A percentile compares a stretch with the other conserved stretches of the same genome.
These are phyloP conservation scores for Calonectria ilicicola DNA, from an alignment of 2,329 filamentous ascomycete genomes.

Conservation along the genomic window DNA sequence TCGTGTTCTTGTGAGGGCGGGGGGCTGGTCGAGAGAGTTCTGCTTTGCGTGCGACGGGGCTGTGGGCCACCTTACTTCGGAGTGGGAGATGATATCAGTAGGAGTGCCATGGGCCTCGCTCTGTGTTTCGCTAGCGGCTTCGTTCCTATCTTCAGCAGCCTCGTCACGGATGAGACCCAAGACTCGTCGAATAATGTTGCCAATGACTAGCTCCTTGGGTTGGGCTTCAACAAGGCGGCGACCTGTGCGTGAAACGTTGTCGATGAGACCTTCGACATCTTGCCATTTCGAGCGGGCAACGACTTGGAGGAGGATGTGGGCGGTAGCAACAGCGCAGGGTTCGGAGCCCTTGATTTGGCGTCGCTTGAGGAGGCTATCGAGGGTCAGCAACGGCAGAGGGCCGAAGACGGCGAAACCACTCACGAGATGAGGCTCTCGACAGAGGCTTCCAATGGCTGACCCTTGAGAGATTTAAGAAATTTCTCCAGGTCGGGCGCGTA, in stretches of 20 bases:
- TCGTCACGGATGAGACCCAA: slow-evolving; percentile 93
- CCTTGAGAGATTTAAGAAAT: slow-evolving; percentile 83
- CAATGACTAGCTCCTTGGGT: slow-evolving; percentile 90
- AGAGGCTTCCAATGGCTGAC: slow-evolving; percentile 80
- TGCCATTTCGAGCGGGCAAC: slow-evolving; percentile 84
- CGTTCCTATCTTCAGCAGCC: slow-evolving; percentile 82
- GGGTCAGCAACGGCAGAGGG: slow-evolving; percentile 5
- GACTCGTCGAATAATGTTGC: slow-evolving; percentile 92
- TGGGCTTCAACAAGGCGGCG: slow-evolving; percentile 84
- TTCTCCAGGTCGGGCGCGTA: slow-evolving; percentile 79
- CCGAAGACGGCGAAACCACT: slow-evolving; percentile 46
- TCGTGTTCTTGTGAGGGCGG: slow-evolving; percentile 46
- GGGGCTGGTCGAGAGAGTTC: slow-evolving; percentile 47
- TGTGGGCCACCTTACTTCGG: slow-evolving; percentile 44
- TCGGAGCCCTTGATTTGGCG: slow-evolving; percentile 90
- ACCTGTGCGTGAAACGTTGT: slow-evolving; percentile 83
- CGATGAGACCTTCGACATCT: slow-evolving; percentile 82
- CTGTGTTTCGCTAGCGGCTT: slow-evolving; percentile 69
- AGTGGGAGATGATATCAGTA: slow-evolving; percentile 53
- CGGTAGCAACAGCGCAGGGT: slow-evolving; percentile 90
- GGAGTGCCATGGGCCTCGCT: slow-evolving; percentile 57
- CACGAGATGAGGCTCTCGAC: slow-evolving; percentile 88
- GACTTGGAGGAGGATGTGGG: slow-evolving; percentile 87
- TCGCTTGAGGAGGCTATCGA: slow-evolving; percentile 83
- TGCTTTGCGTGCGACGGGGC: slow-evolving; percentile 50